These are phyloP conservation scores for Hypholoma fasciculare DNA, from an alignment of 768 basidiomycete species.

Conservation along the genomic window DNA sequence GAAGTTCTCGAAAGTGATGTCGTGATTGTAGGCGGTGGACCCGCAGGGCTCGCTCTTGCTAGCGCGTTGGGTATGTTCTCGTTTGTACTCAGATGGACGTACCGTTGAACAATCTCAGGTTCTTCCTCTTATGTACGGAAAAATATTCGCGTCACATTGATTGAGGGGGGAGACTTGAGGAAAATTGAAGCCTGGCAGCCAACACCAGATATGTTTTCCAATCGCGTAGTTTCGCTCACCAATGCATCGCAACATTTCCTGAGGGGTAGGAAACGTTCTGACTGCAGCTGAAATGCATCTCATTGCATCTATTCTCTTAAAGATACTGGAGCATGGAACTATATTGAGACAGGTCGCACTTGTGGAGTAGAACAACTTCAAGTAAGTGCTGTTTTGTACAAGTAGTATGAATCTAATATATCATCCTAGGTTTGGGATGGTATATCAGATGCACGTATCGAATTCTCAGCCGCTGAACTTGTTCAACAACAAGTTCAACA, in stretches of 20 bases:
- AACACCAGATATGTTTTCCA: conserved; percentile 60
- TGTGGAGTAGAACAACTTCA: conserved; percentile 84
- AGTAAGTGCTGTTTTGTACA: conserved; percentile 40
- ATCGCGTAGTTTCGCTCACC: conserved; percentile 86
- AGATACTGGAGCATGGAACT: conserved; percentile 86
- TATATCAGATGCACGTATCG: conserved; percentile 74
- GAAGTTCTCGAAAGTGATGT: conserved; percentile 68
- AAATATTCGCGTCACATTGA: conserved; percentile 63
- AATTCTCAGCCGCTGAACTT: conserved; percentile 61
- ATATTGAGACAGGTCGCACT: conserved; percentile 69
- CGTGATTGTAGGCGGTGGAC: conserved; percentile 94
- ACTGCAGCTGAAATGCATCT: background rate
- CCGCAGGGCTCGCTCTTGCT: conserved; percentile 87
- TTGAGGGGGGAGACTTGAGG: conserved; percentile 81
- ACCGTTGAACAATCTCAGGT: conserved; percentile 35
- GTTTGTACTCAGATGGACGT: conserved; percentile 3
- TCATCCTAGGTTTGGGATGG: conserved; percentile 85
- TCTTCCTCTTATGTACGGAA: conserved; percentile 50
- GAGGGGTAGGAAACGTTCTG: conserved; percentile 41
- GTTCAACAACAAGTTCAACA: conserved; percentile 25
- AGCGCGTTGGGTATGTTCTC: conserved; percentile 69
- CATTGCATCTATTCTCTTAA: conserved; percentile 6
- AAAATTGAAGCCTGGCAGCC: conserved; percentile 70
- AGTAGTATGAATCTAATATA: background rate
- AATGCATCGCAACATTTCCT: conserved; percentile 70